A percentile compares a stretch with the other conserved stretches of the same genome.
Evolutionary conservation across 139 green algal species (phyloP).

Genomic region (Pycnococcus provasolii): DNA sequence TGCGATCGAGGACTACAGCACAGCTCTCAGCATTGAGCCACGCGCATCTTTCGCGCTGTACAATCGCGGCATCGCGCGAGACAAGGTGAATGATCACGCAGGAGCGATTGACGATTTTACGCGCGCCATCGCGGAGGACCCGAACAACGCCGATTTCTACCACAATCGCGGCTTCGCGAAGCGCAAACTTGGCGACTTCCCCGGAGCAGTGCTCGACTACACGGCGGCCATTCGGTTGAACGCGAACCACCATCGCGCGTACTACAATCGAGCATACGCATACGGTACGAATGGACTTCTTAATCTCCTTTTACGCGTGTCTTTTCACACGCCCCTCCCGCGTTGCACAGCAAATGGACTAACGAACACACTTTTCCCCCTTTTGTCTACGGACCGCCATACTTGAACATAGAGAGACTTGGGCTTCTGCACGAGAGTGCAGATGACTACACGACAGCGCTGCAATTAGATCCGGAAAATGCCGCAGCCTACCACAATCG

Average conservation of each 20-base stretch:
- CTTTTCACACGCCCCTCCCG: not conserved
- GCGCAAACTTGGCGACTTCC: slow-evolving; percentile 43
- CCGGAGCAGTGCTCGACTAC: slow-evolving; percentile 61
- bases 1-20: slow-evolving; percentile 57
- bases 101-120: slow-evolving; percentile 59
- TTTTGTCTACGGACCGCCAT: slow-evolving; percentile 2
- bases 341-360: slow-evolving; percentile 3
- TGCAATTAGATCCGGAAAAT: slow-evolving; percentile 51
- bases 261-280: slow-evolving; percentile 68
- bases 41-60: slow-evolving; percentile 59
- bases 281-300: slow-evolving; percentile 35
- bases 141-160: slow-evolving; percentile 65
- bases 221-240: slow-evolving; percentile 52
- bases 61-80: slow-evolving; percentile 69
- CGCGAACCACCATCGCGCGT: slow-evolving; percentile 57
- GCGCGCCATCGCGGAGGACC: slow-evolving; percentile 54
- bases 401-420: slow-evolving; percentile 35
- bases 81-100: slow-evolving; percentile 46
- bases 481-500: slow-evolving; percentile 62
- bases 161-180: slow-evolving; percentile 77
- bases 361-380: not conserved
- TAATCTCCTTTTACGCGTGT: not conserved
- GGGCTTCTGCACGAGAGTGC: slow-evolving; percentile 39
- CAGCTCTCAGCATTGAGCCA: slow-evolving; percentile 46
- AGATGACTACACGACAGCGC: slow-evolving; percentile 49